Evolutionary conservation across 2,329 filamentous ascomycete species (phyloP), one percentile per base, ranked within the genome.

Genomic region (Leptographium lundbergii): DNA sequence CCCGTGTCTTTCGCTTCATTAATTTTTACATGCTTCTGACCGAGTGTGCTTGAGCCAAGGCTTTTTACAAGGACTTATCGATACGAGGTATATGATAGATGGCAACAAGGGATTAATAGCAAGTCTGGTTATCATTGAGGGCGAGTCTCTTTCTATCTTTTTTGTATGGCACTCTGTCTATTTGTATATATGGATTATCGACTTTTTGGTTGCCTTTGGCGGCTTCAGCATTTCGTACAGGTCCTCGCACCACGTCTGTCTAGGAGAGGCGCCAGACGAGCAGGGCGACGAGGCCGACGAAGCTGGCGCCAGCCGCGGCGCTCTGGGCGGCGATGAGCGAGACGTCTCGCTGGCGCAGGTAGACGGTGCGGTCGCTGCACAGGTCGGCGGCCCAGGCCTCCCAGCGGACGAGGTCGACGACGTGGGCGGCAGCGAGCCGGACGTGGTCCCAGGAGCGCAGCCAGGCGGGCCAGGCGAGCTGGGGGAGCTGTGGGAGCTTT

Each of bases 311-410:
- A 0, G 82, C 79, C 32, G 81, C 77, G 9, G 81, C 83, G 58
- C 86, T 81, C 70, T 91, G 82, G 42, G 89, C 72, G 55, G 81
- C 85, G 64, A 88, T 74, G n/a, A 86, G 71, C 2, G 87, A 89
- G 36, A 87, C 73, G 66, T 91, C 87, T 57, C 81, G 79, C 75
- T 88, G 88, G 51, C 81, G 80, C 62, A 89, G 66, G 55, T 79
- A 75, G 66, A 90, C 74, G 61, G 72, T 73, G 64, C 83, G 77
- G 59, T 89, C 83, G 70, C 86, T 89, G 71, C 79, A 81, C 19
- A 89, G 70, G 63, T 89, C 85, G 48, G 73, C 66, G 6, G 80
- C 65, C 4, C 73, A 74, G 7, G 75, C 72, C 65, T 73, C 77
- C 75, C 81, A 83, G 61, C 71, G 68, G 4, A 66, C 63, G 1